Evolutionary conservation across 179 eudicot species (phyloP), one percentile per base, ranked within the genome.

Genomic region (Beta macrorhiza): DNA sequence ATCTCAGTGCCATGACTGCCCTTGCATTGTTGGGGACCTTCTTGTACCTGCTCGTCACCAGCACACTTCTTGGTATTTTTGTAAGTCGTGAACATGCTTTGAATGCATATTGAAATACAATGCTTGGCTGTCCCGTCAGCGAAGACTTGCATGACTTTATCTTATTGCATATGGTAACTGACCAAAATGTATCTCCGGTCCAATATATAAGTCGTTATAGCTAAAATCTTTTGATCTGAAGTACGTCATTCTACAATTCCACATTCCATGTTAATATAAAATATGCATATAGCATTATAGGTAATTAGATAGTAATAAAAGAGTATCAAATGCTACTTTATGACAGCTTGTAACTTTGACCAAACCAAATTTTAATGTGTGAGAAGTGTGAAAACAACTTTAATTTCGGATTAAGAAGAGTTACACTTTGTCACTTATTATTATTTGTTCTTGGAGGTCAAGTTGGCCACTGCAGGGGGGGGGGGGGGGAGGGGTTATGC

Each of bases 11-110:
- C 51, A 65, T 78, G 79, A 85, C 90, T 37, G 90, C 92, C 77
- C 89, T 93, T 16, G 90, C 87, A 73, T 85, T 95, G 83, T 42
- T 89, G 76, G 97, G 98, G 71, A 93, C 91, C 74, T 95, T 95
- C 83, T 83, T 90, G 14, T 93, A 95, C 86, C 89, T 95, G 62
- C 89, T 93, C 86, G 68, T 91, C 84, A 85, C 91, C 65, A 95
- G 98, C 84, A 93, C 97, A 44, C 68, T 85, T 78, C 94, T 95
- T 81, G 98, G 98, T 62, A 55, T 92, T 74, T 83, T 80, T 7
- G 98, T 95, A 87, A 93, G 92, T 85, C 57, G 13, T 67, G 37
- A 37, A 9, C 16, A 7, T 12, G 56, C 45, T 53, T 51, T 49
- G 45, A 8, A 16, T 42, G 42, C 67, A 47, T 42, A 17, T 71